These are phyloP conservation scores for Kingdonia uniflora DNA, from an alignment of 164 flowering plant species.

Conservation along the genomic window DNA sequence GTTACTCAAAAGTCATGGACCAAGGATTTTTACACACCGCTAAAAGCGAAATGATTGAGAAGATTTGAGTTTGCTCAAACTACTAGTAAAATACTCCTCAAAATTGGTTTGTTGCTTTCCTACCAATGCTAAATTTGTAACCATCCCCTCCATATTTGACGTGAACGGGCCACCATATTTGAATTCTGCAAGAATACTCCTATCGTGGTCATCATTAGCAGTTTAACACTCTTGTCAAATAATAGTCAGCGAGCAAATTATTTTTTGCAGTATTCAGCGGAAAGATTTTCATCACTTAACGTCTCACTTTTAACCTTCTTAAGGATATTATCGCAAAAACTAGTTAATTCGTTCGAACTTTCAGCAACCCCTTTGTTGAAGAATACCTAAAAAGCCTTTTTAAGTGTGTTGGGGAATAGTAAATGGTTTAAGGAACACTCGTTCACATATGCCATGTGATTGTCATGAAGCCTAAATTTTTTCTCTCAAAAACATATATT, in stretches of 20 bases:
- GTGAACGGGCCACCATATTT: conserved; percentile 97
- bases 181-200: conserved; percentile 77
- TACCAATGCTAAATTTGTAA: conserved; percentile 79
- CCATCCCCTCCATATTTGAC: conserved; percentile 99
- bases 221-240: conserved; percentile 88
- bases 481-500: conserved; percentile 84
- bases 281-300: conserved; percentile 87
- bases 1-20: too few species aligned
- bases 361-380: conserved; percentile 93
- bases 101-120: conserved; percentile 70
- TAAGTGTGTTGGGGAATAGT: conserved; percentile 95
- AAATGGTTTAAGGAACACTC: conserved; percentile 73
- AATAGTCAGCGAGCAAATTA: conserved; percentile 86
- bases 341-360: conserved; percentile 80
- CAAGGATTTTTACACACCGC: too few species aligned
- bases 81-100: conserved; percentile 58
- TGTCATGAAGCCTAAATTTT: conserved; percentile 94
- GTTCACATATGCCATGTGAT: conserved; percentile 67
- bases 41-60: too few species aligned
- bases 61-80: too few species aligned
- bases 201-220: conserved; percentile 93
- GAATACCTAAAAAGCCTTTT: conserved; percentile 87
- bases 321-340: conserved; percentile 87
- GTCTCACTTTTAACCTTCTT: conserved; percentile 96
- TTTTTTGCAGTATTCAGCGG: conserved; percentile 90